Percentiles rank a stretch among this genome's conserved stretches.
These are phyloP conservation scores for Pulveroboletus ravenelii DNA, from an alignment of 768 basidiomycete species.

Conservation along the genomic window DNA sequence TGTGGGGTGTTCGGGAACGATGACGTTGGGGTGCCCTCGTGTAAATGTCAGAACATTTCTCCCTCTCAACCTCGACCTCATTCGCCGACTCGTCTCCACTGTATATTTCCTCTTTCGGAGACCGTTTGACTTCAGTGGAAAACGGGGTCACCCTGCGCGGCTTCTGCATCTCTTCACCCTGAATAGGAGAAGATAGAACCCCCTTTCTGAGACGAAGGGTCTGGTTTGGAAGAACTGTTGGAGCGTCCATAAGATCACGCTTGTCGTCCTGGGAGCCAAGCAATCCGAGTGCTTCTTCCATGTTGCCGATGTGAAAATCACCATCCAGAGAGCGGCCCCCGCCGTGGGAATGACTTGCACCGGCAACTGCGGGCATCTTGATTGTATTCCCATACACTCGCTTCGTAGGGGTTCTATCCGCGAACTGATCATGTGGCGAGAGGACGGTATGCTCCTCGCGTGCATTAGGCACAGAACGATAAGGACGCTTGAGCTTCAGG, in stretches of 20 bases:
- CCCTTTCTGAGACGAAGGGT: neutral
- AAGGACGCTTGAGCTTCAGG: constrained; percentile 12
- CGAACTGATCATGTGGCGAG: neutral
- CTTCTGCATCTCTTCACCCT: neutral
- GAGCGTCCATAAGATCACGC: neutral
- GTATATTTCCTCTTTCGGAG: neutral
- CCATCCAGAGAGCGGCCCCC: constrained; percentile 1
- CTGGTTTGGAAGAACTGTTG: neutral
- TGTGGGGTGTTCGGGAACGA: constrained; percentile 3
- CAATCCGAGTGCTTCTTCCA: neutral
- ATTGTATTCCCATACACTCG: neutral
- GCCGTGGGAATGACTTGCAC: neutral
- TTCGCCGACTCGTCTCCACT: neutral
- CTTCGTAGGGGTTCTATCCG: neutral
- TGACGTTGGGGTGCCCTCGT: constrained; percentile 17
- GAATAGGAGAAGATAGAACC: neutral
- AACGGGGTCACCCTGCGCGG: constrained; percentile 11
- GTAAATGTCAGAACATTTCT: constrained; percentile 9
- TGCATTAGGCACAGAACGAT: neutral
- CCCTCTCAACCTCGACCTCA: neutral
- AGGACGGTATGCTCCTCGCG: constrained; percentile 1
- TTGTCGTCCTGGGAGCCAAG: neutral
- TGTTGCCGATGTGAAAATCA: neutral
- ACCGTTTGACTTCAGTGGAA: neutral
- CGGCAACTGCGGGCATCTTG: neutral